Percentiles rank a stretch among this genome's conserved stretches.
phyloP scores from a whole-genome alignment of 306 rosid species.

The Pyrus pyrifolia region DNA sequence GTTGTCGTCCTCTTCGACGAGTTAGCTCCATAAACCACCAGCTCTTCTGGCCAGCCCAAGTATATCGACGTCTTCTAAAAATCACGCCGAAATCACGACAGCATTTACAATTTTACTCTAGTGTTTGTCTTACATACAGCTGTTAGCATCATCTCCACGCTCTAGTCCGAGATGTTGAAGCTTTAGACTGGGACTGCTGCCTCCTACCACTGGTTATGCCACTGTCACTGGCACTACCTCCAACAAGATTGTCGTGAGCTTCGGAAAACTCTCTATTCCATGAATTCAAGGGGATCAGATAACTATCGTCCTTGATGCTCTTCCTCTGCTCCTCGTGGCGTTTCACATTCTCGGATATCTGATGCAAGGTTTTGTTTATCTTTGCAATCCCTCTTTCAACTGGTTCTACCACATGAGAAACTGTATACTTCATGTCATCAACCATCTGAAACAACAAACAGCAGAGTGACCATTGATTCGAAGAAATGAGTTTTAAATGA shows the following conservation, averaged over 20 bases:
- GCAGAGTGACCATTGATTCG: conserved; percentile 19
- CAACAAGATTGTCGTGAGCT: conserved; percentile 44
- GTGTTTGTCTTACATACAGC: background rate
- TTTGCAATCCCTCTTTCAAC: conserved; percentile 89
- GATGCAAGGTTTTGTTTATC: conserved; percentile 70
- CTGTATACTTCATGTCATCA: conserved; percentile 96
- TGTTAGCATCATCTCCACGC: conserved; percentile 27
- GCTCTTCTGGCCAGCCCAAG: background rate
- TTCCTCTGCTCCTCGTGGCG: conserved; percentile 71
- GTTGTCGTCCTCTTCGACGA: background rate
- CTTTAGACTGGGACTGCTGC: conserved; percentile 45
- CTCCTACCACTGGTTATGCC: conserved; percentile 48
- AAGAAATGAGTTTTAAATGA: background rate
- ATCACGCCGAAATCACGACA: conserved; percentile 5
- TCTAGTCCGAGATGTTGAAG: conserved; percentile 35
- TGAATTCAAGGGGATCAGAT: conserved; percentile 62
- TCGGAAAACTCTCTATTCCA: conserved; percentile 69
- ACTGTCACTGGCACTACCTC: conserved; percentile 90
- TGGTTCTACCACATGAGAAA: conserved; percentile 89
- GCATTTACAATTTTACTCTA: background rate
- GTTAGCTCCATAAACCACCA: conserved; percentile 3
- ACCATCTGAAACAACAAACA: conserved; percentile 61
- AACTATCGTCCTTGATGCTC: conserved; percentile 68
- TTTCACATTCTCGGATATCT: conserved; percentile 90
- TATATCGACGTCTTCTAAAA: conserved; percentile 16